Conservation (phyloP, 257 asterid species). For the Solanum clarkiae region DNA sequence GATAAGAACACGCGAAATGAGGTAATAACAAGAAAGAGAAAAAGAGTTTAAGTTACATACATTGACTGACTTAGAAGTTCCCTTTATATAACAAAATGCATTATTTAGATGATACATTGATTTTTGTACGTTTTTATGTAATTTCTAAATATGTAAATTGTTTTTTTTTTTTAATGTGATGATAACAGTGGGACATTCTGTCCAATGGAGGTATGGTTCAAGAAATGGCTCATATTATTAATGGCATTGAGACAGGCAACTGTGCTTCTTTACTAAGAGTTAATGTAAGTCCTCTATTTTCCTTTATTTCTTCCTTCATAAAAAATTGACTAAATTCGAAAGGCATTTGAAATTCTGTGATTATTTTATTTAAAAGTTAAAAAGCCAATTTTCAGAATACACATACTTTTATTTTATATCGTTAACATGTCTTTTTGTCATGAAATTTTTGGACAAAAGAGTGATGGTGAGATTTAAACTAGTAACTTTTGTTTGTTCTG, state of each 20-base stretch:
- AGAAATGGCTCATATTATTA: constrained; percentile 21
- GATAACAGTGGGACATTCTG: constrained; percentile 33
- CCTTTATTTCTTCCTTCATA: not conserved
- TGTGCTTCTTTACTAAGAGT: constrained; percentile 19
- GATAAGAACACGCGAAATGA: constrained; percentile 8
- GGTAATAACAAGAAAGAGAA: constrained; percentile 7
- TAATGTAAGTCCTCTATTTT: constrained; percentile 1
- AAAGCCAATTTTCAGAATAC: not conserved
- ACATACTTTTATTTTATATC: not conserved
- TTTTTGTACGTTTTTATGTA: not conserved
- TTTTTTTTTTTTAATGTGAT: not conserved
- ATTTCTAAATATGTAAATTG: not conserved
- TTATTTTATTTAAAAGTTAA: not conserved
- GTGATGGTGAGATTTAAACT: not conserved
- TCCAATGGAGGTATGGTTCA: constrained; percentile 13
- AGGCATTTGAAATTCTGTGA: too few species aligned
- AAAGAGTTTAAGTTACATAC: not conserved
- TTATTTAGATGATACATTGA: too few species aligned
- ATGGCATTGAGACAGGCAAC: constrained; percentile 22
- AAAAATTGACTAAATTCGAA: not conserved
- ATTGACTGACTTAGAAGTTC: too few species aligned
- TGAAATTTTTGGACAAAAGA: too few species aligned
- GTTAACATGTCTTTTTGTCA: not conserved
- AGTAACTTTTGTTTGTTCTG: not conserved
- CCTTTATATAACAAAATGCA: too few species aligned